Conservation (phyloP, 2,329 filamentous ascomycete genomes). For the Exophiala xenobiotica region DNA sequence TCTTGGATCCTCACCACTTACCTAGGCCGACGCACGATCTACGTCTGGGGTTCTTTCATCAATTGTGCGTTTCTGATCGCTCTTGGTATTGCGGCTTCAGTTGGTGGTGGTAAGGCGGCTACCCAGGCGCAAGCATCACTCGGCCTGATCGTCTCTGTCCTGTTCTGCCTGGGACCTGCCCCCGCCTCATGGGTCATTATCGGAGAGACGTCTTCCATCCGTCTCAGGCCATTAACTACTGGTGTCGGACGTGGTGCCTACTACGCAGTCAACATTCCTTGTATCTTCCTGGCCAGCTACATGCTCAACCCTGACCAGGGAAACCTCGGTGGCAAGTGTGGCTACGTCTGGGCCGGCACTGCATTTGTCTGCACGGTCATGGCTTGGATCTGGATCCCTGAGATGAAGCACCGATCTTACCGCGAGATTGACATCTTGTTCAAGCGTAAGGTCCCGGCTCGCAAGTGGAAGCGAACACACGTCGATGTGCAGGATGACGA, state of each 20-base stretch:
- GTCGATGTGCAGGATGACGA: slow-evolving; percentile 62
- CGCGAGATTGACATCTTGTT: slow-evolving; percentile 64
- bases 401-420: slow-evolving; percentile 59
- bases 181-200: slow-evolving; percentile 68
- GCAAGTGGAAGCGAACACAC: slow-evolving; percentile 49
- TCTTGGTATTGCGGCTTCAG: slow-evolving; percentile 60
- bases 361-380: slow-evolving; percentile 55
- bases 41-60: slow-evolving; percentile 59
- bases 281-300: slow-evolving; percentile 57
- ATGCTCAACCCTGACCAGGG: slow-evolving; percentile 43
- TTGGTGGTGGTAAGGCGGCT: slow-evolving; percentile 43
- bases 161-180: slow-evolving; percentile 63
- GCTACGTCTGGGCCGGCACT: slow-evolving; percentile 61
- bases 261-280: slow-evolving; percentile 65
- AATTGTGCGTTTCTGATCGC: slow-evolving; percentile 56
- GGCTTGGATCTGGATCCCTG: slow-evolving; percentile 53
- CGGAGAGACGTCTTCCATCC: slow-evolving; percentile 64
- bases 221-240: slow-evolving; percentile 64
- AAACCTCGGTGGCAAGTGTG: slow-evolving; percentile 56
- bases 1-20: slow-evolving; percentile 67
- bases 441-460: slow-evolving; percentile 53
- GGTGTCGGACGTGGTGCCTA: slow-evolving; percentile 64
- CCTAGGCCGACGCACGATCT: slow-evolving; percentile 63
- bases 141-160: slow-evolving; percentile 64
- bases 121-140: slow-evolving; percentile 60